These are phyloP conservation scores for Carex scoparia DNA, from an alignment of 176 grass and related monocot species.

Conservation along the genomic window DNA sequence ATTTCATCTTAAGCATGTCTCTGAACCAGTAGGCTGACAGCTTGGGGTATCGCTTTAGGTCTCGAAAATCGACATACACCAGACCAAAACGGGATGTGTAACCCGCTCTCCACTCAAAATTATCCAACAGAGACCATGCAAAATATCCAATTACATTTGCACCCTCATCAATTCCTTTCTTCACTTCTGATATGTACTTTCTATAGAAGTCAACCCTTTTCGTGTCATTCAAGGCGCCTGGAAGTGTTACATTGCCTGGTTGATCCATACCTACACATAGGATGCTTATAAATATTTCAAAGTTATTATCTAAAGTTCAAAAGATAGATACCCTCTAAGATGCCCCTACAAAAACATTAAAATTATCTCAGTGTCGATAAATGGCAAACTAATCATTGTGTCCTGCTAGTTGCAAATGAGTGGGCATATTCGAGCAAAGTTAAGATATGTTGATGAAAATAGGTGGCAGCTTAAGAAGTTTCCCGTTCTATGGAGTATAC, in stretches of 20 bases:
- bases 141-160: slow-evolving; percentile 30
- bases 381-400: neutral
- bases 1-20: slow-evolving; percentile 14
- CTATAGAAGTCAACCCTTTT: slow-evolving; percentile 27
- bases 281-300: neutral
- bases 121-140: slow-evolving; percentile 34
- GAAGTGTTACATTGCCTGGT: slow-evolving; percentile 23
- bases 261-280: slow-evolving; percentile 30
- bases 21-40: slow-evolving; percentile 21
- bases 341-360: neutral
- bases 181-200: slow-evolving; percentile 23
- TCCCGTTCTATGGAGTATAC: neutral
- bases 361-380: neutral
- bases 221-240: slow-evolving; percentile 16
- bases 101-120: slow-evolving; percentile 24
- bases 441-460: neutral
- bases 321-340: neutral
- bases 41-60: slow-evolving; percentile 21
- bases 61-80: slow-evolving; percentile 14
- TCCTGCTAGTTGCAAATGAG: neutral
- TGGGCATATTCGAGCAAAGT: neutral
- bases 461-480: neutral
- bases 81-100: slow-evolving; percentile 26
- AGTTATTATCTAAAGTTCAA: neutral
- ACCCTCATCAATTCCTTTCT: slow-evolving; percentile 29